phyloP scores from a whole-genome alignment of 179 eudicot genomes.

The Carnegiea gigantea region DNA sequence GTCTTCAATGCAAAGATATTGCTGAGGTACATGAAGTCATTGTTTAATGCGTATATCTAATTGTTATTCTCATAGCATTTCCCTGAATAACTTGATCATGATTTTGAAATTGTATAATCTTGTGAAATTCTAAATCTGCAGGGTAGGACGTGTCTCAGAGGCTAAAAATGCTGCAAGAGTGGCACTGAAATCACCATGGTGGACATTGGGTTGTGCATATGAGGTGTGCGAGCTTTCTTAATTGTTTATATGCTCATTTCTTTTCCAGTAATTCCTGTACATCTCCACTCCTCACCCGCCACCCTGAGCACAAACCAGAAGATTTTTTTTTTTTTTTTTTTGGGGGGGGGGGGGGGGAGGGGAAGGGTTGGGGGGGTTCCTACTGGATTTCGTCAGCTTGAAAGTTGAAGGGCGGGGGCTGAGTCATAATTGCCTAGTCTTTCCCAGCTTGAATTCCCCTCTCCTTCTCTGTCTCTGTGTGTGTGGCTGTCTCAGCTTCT shows the following conservation, averaged over 20 bases:
- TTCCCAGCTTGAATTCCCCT: no score
- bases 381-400: no score
- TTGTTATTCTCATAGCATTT: not conserved
- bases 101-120: not conserved
- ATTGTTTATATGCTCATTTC: conserved; percentile 6
- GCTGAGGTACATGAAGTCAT: conserved; percentile 50
- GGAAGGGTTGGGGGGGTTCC: no score
- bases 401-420: no score
- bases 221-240: conserved; percentile 42
- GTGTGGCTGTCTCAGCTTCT: no score
- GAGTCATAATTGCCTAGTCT: no score
- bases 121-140: conserved; percentile 23
- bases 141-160: conserved; percentile 84
- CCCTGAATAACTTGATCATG: not conserved
- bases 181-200: conserved; percentile 98
- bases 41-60: not conserved
- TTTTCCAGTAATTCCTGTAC: not conserved
- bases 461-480: no score
- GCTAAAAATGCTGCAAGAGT: conserved; percentile 94
- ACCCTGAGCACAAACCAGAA: no score
- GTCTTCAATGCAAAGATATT: conserved; percentile 81
- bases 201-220: conserved; percentile 95
- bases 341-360: no score
- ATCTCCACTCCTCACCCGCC: not conserved
- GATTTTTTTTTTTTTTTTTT: no score